Base-by-base conservation (phyloP, 2,329 filamentous ascomycete species). In the Gnomoniopsis sp. region DNA sequence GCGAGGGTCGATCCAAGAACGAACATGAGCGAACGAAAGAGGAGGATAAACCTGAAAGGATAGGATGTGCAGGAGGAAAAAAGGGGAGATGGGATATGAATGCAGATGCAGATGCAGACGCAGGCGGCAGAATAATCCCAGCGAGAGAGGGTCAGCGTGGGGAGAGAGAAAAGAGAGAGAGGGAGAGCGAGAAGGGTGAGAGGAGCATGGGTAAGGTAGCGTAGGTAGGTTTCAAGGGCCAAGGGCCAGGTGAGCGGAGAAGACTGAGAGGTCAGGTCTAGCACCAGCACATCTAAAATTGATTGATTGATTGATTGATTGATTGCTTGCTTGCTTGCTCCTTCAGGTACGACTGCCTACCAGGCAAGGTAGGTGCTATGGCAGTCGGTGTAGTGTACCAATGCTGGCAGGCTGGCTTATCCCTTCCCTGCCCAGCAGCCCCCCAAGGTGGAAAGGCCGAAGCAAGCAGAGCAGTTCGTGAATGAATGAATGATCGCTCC, bases 101-200 rank as follows among this genome's bases (percentile, higher is more conserved):
- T 69, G 67, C 63, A 68, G 67, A 68, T 70, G 65, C 71, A 67
- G 69, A 70, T 69, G 71, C 71, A 71, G 69, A 67, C 38, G 19
- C 6, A 41, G 36, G n/a, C n/a, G 41, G 41, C 41, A 44, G 41
- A 44, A 44, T 41, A 41, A 15, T n/a, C 36, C 4, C 12, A 41
- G 12, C 36, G 12, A 41, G 36, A 19, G 41, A 44, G 41, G 41
- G 41, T 44, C 41, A 44, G 19, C 17, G 10, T 41, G 65, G 66
- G 71, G 67, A 69, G 70, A 69, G 65, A 66, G 55, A 67, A 63
- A 65, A 63, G 63, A 64, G 68, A 65, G 68, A 65, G 64, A 69
- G 68, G 64, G 66, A 63, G 64, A 66, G 65, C 64, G 67, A 64
- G 62, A 60, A 66, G 15, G 44, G 34, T 23, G 51, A 38, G 44